Evolutionary conservation across 169 alveolate species (phyloP).

Genomic region (Miamiensis avidus): DNA sequence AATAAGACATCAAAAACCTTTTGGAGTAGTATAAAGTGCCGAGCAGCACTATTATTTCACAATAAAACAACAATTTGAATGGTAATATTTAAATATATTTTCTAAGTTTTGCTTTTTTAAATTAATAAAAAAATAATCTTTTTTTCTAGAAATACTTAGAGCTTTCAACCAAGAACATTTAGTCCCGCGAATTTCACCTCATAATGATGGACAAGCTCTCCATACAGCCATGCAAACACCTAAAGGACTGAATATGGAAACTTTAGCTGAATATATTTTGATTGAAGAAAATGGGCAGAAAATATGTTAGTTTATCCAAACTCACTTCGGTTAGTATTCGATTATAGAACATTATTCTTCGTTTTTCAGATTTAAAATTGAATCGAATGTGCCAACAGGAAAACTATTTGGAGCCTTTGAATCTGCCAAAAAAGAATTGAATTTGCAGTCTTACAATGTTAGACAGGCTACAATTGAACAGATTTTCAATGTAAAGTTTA

Average conservation of each 20-base stretch:
- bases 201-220: no score
- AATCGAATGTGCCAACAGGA: conserved; percentile 27
- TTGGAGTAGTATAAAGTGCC: no score
- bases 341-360: conserved; percentile 43
- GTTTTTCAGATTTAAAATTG: conserved; percentile 45
- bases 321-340: conserved; percentile 27
- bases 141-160: no score
- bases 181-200: no score
- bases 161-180: no score
- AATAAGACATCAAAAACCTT: conserved; percentile 9
- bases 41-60: no score
- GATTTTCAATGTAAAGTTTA: conserved; percentile 30
- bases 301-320: conserved; percentile 23
- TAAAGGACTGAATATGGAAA: conserved; percentile 31
- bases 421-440: conserved; percentile 24
- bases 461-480: conserved; percentile 49
- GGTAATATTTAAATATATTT: no score
- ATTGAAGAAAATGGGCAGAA: conserved; percentile 39
- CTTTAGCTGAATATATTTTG: conserved; percentile 27
- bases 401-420: conserved; percentile 46
- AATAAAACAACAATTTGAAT: no score
- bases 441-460: conserved; percentile 28
- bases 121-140: no score
- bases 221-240: no score
- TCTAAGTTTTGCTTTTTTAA: no score